These are phyloP conservation scores for Lepidium aucheri DNA, from an alignment of 345 rosid genomes.

Conservation along the genomic window DNA sequence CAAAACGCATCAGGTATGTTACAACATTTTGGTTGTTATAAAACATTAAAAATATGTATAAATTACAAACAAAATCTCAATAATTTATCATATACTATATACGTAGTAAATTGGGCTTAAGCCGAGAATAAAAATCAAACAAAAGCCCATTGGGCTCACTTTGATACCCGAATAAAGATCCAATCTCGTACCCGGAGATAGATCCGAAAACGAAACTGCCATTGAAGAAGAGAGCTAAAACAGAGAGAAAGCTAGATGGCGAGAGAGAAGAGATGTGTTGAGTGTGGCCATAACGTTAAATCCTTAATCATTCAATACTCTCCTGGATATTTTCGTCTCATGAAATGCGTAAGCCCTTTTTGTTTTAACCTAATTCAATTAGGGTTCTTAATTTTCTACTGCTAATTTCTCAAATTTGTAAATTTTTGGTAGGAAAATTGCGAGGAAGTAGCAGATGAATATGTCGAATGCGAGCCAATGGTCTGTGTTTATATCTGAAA, in stretches of 20 bases:
- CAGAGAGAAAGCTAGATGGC: not conserved
- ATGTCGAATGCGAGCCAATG: conserved; percentile 78
- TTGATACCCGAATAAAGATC: not conserved
- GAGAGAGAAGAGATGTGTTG: conserved; percentile 46
- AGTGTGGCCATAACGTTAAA: conserved; percentile 50
- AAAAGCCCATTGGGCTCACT: not conserved
- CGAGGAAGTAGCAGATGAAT: conserved; percentile 65
- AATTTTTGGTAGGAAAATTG: conserved; percentile 41
- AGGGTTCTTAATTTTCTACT: not conserved
- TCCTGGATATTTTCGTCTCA: conserved; percentile 62
- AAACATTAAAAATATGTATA: too few species aligned
- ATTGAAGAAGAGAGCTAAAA: not conserved
- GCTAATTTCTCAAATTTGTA: not conserved
- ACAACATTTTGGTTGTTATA: too few species aligned
- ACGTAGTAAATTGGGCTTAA: not conserved
- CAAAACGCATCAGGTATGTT: too few species aligned
- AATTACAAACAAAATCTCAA: too few species aligned
- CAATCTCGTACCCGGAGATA: not conserved
- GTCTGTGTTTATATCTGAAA: conserved; percentile 16
- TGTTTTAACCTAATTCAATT: not conserved
- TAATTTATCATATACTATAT: too few species aligned
- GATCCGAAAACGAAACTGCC: not conserved
- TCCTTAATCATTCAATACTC: conserved; percentile 64
- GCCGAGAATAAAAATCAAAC: not conserved
- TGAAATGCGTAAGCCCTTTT: conserved; percentile 54